Evolutionary conservation across 495 filamentous ascomycete species (phyloP), one percentile per base, ranked within the genome.

Genomic region (Saxophila tyrrhenica): DNA sequence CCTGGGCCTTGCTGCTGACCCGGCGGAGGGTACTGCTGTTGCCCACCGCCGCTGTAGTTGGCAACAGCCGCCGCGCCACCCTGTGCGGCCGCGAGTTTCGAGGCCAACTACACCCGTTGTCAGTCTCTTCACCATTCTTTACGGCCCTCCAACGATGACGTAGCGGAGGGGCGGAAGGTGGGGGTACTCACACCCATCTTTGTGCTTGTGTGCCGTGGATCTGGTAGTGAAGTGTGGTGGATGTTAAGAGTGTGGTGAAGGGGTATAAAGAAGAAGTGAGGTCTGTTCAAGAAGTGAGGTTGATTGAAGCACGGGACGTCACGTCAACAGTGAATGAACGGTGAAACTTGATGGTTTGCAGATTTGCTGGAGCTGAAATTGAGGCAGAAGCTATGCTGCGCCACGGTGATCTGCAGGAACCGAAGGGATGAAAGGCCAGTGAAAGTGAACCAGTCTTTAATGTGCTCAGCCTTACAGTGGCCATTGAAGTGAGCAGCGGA

Each of bases 51-150:
- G 29, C 13, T 35, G 51, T 22, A 53, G 42, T 52, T 56, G 2
- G 57, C 42, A 7, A 54, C 50, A 11, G 52, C 43, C 17, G 21
- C 39, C n/a, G 32, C 17, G 17, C 55, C 56, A 50, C 59, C 59
- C 45, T 64, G 58, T 3, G 61, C 47, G 13, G 62, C 62, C 15
- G 62, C 59, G 55, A 64, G 59, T 52, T 64, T 64, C 15, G 47
- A 52, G 11, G 62, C 62, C 46, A 64, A 54, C 62, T 64, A 45
- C 35, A 16, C 23, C 43, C 24, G 21, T 54, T 16, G 58, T 61
- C 58, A 61, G 58, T 48, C 1, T 51, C 21, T 17, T 39, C 21
- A 32, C 23, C 8, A n/a, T n/a, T n/a, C n/a, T n/a, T n/a, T n/a
- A n/a, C n/a, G n/a, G 35, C n/a, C 9, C 9, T 39, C 13, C 21